Conservation (phyloP, 1,139 yeast species). For the Kodamaea anthophila region DNA sequence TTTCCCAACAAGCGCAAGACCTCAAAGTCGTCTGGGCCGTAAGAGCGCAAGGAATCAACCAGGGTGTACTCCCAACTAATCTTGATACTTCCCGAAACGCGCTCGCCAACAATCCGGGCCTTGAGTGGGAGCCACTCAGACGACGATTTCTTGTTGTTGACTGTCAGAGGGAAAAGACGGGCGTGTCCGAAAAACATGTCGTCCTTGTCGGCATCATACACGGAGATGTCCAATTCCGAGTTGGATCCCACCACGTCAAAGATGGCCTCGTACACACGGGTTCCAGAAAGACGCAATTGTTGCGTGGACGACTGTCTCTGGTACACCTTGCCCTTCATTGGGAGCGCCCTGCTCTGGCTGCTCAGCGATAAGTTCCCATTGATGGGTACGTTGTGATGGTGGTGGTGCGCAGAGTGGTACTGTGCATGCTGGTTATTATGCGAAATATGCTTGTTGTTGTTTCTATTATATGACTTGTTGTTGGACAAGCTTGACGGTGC, state of each 20-base stretch:
- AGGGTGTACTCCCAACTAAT: conserved; percentile 70
- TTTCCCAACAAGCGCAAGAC: conserved; percentile 84
- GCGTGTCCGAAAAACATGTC: conserved; percentile 86
- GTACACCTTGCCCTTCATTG: conserved; percentile 31
- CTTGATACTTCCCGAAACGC: conserved; percentile 70
- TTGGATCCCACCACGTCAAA: conserved; percentile 86
- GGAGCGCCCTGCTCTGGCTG: conserved; percentile 11
- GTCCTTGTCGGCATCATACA: conserved; percentile 77
- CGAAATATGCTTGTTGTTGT: conserved; percentile 8
- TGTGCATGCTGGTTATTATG: conserved; percentile 10
- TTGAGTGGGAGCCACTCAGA: conserved; percentile 71
- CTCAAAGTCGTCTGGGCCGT: conserved; percentile 92
- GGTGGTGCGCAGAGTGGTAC: conserved; percentile 11
- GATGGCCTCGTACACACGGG: conserved; percentile 67
- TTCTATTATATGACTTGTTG: conserved; percentile 27
- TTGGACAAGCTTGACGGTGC: conserved; percentile 57
- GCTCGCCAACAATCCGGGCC: conserved; percentile 71
- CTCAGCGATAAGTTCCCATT: conserved; percentile 11
- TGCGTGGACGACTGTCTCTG: conserved; percentile 65
- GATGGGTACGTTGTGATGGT: conserved; percentile 9
- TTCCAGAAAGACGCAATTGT: conserved; percentile 33
- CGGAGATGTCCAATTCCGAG: conserved; percentile 78
- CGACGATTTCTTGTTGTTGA: conserved; percentile 24
- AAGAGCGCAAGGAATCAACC: conserved; percentile 59
- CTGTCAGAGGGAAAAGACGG: conserved; percentile 61